phyloP scores from a whole-genome alignment of 2,329 filamentous ascomycete species.

The Hypoxylon sp. region DNA sequence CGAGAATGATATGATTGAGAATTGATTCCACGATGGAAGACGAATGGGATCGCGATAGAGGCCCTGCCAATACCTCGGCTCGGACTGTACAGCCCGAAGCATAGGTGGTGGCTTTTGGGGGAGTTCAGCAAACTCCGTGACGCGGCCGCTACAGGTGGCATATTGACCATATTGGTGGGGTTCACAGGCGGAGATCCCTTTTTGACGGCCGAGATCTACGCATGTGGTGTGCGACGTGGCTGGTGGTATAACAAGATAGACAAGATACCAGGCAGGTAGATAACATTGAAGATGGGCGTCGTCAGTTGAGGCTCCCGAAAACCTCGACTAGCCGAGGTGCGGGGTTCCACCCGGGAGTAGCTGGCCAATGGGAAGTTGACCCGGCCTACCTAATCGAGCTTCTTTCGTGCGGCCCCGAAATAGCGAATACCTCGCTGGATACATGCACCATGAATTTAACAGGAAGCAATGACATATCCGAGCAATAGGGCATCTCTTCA shows the following conservation, averaged over 20 bases:
- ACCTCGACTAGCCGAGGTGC: not conserved
- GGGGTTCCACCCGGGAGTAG: not conserved
- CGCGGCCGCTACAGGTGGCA: conserved; percentile 1
- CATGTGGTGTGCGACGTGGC: not conserved
- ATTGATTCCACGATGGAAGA: not conserved
- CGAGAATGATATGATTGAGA: not conserved
- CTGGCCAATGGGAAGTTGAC: conserved; percentile 2
- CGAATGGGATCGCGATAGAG: not conserved
- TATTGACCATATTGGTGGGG: not conserved
- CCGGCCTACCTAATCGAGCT: not conserved
- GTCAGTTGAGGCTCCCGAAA: not conserved
- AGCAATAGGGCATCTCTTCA: not conserved
- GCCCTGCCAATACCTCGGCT: conserved; percentile 17
- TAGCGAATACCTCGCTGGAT: not conserved
- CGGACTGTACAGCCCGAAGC: conserved; percentile 8
- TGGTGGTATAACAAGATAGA: not conserved
- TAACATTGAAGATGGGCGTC: too few relatives aligned
- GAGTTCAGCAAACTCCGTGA: conserved; percentile 16
- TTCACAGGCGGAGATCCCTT: not conserved
- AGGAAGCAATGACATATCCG: not conserved
- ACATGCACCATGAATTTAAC: not conserved
- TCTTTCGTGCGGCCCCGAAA: not conserved
- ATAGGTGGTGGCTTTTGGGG: conserved; percentile 5
- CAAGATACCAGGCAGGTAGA: too few relatives aligned
- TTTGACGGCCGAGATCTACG: not conserved